Evolutionary conservation across 73 alveolate species (phyloP), one percentile per base, ranked within the genome.

Genomic region (Effrenium voratum): DNA sequence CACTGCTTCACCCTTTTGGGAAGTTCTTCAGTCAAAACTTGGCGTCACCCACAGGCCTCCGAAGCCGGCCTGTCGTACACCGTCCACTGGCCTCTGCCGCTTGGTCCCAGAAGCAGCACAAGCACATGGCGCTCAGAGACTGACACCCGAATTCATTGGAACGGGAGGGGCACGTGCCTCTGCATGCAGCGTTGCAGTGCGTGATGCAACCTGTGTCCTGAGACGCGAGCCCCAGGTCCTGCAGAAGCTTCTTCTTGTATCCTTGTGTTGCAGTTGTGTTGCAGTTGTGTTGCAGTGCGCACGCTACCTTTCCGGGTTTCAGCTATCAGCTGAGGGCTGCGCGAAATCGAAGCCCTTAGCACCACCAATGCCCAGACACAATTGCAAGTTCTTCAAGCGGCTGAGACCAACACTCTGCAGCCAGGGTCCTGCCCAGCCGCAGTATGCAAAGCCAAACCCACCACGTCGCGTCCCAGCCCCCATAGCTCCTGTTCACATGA

Each of bases 51-150:
- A n/a, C n/a, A n/a, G 22, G n/a, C 77, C 86, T 76, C 41, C 59
- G 41, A 76, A 15, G 86, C 86, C 6, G 86, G 86, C 6, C 86
- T 52, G 40, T 76, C 86, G 43, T 77, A 77, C 43, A 41, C 87
- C 38, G 87, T 77, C 87, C 87, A 77, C 43, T 41, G 86, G 40
- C 86, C 86, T 76, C 0, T 36, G 24, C 34, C 8, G 40, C 5
- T 5, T 63, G 40, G 22, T 63, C 77, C 63, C 8, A 12, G 26
- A 52, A 8, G 12, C 36, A 15, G 77, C 77, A 16, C 40, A 16
- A 63, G 5, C 5, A 5, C 77, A 24, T 5, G 77, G 26, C 8
- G 40, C 84, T 43, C 24, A 40, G 86, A 5, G 15, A 4, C 86
- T 76, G 86, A 76, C 86, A 41, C 43, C 87, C 63, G 40, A 2